Evolutionary conservation across 768 basidiomycete species (phyloP), one percentile per base, ranked within the genome.

Genomic region (Favolaschia claudopus): DNA sequence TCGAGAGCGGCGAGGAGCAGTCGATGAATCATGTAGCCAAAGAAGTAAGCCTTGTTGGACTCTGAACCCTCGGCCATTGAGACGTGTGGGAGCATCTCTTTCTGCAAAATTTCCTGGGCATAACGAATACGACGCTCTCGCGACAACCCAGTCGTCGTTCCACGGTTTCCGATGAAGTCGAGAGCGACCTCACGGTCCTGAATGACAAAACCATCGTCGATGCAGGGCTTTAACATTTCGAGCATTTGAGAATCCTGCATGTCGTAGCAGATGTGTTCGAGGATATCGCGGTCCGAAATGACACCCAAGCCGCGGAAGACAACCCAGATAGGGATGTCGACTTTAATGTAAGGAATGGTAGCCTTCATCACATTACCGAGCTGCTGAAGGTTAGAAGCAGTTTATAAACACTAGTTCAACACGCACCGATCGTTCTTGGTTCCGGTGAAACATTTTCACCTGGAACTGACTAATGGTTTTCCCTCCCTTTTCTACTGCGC

Each of bases 21-120:
- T 60, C 97, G 90, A 76, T 99, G 96, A 29, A 98, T 94, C 96
- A 99, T 99, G 76, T 99, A 99, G 10, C 97, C 97, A 63, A 99
- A 95, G 84, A 99, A 99, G 76, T 95, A 99, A 2, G 97, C 97
- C 74, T 99, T 99, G 80, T 97, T 97, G 24, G 93, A 95, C 75
- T 96, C 94, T 7, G 94, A 95, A 5, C 95, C 95, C 73, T 96
- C 95, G 1, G 89, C 86, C 89, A 95, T 96, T 3, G 96, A 95
- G 22, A 99, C 90, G 69, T 99, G 97, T 0, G 97, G 97, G 40
- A 99, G 73, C 91, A 99, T 96, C 77, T 99, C 96, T 76, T 98
- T 99, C 76, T 99, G 96, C 55, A 99, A 70, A 67, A 99, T 98
- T 74, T 99, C 97, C 71, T 96, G 93, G 0, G 97, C 97, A 68